Conservation (phyloP, 225 moss, liverwort and hornwort genomes). For the Physcomitrellopsis africana region DNA sequence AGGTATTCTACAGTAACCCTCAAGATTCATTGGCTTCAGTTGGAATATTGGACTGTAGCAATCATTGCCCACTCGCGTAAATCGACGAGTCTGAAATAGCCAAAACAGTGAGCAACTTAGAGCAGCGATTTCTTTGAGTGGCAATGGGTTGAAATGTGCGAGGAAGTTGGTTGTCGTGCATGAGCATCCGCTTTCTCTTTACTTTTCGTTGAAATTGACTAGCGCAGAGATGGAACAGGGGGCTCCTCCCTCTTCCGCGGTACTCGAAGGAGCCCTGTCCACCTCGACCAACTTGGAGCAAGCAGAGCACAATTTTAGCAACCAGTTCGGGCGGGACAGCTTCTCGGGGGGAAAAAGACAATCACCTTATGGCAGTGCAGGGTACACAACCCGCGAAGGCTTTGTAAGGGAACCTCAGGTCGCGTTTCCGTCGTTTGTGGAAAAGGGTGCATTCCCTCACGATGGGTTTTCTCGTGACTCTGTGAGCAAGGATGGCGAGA, state of each 20-base stretch:
- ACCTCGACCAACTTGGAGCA: constrained; percentile 38
- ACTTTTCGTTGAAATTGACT: constrained; percentile 27
- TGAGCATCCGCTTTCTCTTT: background rate
- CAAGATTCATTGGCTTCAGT: background rate
- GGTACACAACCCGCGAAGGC: constrained; percentile 20
- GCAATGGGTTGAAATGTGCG: too few species aligned
- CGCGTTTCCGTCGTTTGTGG: constrained; percentile 24
- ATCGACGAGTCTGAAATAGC: background rate
- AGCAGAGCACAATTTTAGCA: constrained; percentile 41
- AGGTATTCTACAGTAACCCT: constrained; percentile 27
- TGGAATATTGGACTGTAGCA: background rate
- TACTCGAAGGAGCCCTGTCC: constrained; percentile 46
- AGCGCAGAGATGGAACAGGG: constrained; percentile 54
- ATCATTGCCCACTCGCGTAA: background rate
- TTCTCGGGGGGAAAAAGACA: constrained; percentile 39
- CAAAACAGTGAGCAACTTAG: background rate
- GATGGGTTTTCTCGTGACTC: constrained; percentile 40
- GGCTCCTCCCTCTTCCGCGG: constrained; percentile 35
- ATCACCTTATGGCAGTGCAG: constrained; percentile 34
- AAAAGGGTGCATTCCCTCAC: constrained; percentile 36
- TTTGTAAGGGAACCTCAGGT: constrained; percentile 15
- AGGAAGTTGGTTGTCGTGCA: constrained; percentile 16
- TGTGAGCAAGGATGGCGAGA: constrained; percentile 36
- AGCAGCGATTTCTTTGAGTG: too few species aligned
- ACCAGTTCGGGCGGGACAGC: constrained; percentile 43